These are phyloP conservation scores for Colletotrichum eleusines DNA, from an alignment of 2,329 filamentous ascomycete genomes.

Conservation along the genomic window DNA sequence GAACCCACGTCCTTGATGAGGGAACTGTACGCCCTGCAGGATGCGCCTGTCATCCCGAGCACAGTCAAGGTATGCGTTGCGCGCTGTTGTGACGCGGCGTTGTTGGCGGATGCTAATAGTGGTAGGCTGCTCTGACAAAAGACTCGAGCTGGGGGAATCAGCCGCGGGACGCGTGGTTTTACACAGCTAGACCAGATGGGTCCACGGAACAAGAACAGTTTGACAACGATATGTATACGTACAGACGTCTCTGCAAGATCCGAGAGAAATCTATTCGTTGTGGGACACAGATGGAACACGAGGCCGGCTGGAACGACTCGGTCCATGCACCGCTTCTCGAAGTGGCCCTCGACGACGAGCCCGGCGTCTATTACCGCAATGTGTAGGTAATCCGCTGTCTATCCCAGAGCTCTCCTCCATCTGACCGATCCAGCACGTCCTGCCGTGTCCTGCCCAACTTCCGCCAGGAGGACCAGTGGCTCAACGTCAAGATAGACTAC, in stretches of 20 bases:
- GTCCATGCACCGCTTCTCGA: constrained; percentile 9
- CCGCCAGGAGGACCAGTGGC: neutral
- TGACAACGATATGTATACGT: neutral
- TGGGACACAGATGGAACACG: constrained; percentile 36
- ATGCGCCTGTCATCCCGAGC: neutral
- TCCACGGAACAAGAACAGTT: neutral
- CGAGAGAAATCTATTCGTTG: constrained; percentile 3
- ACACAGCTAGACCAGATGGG: neutral
- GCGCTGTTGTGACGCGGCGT: too few relatives aligned
- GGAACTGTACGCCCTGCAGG: neutral
- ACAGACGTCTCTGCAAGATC: neutral
- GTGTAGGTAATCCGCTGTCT: neutral
- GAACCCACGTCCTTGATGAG: neutral
- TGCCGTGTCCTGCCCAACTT: neutral
- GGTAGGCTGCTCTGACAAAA: neutral
- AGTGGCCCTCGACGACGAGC: neutral
- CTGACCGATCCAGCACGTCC: neutral
- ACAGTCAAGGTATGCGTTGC: neutral
- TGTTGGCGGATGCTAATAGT: neutral
- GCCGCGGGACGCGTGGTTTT: neutral
- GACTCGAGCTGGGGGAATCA: neutral
- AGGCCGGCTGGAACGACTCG: constrained; percentile 12
- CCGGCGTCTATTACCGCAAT: neutral
- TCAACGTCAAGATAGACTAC: constrained; percentile 16
- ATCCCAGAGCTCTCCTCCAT: neutral